Conservation (phyloP, 2,329 filamentous ascomycete species). For the Fusarium torulosum region DNA sequence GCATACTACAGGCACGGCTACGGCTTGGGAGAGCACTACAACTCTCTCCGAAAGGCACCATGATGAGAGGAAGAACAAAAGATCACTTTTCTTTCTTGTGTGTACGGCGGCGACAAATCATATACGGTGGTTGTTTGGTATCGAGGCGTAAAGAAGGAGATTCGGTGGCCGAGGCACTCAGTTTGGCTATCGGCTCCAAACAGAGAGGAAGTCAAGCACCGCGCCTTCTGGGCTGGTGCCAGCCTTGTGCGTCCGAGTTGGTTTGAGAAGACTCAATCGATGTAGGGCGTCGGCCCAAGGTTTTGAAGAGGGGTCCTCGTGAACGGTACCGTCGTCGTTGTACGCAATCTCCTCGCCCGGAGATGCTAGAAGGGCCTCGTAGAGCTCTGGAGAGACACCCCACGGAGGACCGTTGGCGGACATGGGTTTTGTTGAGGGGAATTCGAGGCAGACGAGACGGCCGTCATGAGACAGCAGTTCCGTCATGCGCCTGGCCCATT, state of each 20-base stretch:
- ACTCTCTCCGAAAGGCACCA: conserved; percentile 75
- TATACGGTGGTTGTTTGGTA: conserved; percentile 45
- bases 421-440: conserved; percentile 78
- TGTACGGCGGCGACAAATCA: conserved; percentile 38
- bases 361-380: conserved; percentile 76
- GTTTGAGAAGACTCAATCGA: conserved; percentile 64
- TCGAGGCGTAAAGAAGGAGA: conserved; percentile 39
- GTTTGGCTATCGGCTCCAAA: conserved; percentile 59
- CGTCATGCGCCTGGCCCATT: conserved; percentile 66
- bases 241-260: conserved; percentile 61
- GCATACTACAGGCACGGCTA: conserved; percentile 96
- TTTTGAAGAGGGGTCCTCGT: conserved; percentile 56
- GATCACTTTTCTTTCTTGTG: conserved; percentile 43
- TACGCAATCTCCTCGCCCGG: conserved; percentile 78
- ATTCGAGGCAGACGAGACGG: conserved; percentile 77
- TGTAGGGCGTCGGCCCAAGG: conserved; percentile 56
- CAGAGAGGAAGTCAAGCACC: conserved; percentile 65
- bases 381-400: conserved; percentile 75
- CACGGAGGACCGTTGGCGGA: conserved; percentile 78
- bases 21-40: conserved; percentile 96
- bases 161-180: conserved; percentile 9
- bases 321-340: conserved; percentile 58
- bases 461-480: conserved; percentile 63
- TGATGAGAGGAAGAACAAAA: conserved; percentile 32
- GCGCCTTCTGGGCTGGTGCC: conserved; percentile 61